Base-by-base conservation (phyloP, 768 basidiomycete genomes). In the Udeniomyces megalosporus region DNA sequence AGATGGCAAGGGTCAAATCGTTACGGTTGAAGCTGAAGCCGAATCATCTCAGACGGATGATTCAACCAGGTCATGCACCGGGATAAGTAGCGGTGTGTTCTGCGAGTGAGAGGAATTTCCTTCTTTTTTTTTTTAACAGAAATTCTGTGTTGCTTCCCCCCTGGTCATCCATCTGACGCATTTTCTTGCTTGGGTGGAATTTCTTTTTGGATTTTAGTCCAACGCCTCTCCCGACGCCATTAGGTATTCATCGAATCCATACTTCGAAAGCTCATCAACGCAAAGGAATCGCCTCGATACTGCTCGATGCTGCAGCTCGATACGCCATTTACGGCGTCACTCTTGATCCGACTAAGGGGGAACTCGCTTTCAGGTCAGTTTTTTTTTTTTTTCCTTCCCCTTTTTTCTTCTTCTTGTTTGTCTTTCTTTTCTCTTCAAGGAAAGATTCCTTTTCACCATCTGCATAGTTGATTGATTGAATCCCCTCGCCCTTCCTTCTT, bases 391-490 rank as follows among this genome's bases (percentile, higher is more conserved):
- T 15, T 4, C 34, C 34, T 28, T 3, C 3, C 17, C 32, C 17
- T 17, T 38, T 31, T 14, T 42, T 91, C 86, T 49, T 42, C 38
- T 17, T 17, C 38, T 42, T 8, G 38, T 17, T 8, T 8, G 10
- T 42, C 38, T 42, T n/a, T n/a, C n/a, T n/a, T n/a, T n/a, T n/a
- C n/a, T n/a, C n/a, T n/a, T n/a, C n/a, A n/a, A n/a, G n/a, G n/a
- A n/a, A n/a, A n/a, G n/a, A n/a, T n/a, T n/a, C n/a, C n/a, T n/a
- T n/a, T n/a, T n/a, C n/a, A n/a, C n/a, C n/a, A n/a, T n/a, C n/a
- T n/a, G n/a, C n/a, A n/a, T n/a, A n/a, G n/a, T n/a, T n/a, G n/a
- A n/a, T n/a, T n/a, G n/a, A n/a, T n/a, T n/a, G n/a, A n/a, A n/a
- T n/a, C n/a, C n/a, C n/a, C n/a, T n/a, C n/a, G n/a, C n/a, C n/a